Evolutionary conservation across 306 rosid species (phyloP).

Genomic region (Ceratonia siliqua): DNA sequence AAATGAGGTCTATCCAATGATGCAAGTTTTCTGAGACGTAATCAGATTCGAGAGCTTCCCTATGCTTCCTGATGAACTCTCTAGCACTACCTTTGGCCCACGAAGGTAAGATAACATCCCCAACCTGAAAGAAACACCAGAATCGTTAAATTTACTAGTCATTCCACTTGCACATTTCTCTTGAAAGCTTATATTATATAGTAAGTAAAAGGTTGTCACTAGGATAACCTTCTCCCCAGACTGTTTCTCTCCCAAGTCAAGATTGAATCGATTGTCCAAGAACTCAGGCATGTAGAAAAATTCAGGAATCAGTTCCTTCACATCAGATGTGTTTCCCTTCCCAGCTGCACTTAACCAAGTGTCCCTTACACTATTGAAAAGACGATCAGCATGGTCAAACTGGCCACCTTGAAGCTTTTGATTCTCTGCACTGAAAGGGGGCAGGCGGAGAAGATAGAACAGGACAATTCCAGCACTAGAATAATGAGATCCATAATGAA

Average conservation of each 20-base stretch:
- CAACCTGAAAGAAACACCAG: conserved; percentile 64
- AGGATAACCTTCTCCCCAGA: conserved; percentile 94
- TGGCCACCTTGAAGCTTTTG: conserved; percentile 99
- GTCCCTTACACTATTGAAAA: conserved; percentile 90
- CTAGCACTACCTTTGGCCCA: conserved; percentile 96
- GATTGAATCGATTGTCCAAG: conserved; percentile 81
- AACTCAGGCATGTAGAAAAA: conserved; percentile 98
- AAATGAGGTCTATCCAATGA: conserved; percentile 98
- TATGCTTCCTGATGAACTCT: conserved; percentile 94
- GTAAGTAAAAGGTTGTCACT: conserved; percentile 15
- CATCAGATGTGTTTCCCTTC: conserved; percentile 97
- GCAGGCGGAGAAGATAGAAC: conserved; percentile 93
- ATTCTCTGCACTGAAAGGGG: conserved; percentile 94
- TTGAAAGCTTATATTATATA: conserved; percentile 12
- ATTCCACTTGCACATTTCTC: conserved; percentile 10
- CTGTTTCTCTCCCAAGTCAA: conserved; percentile 99
- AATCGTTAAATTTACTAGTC: conserved; percentile 29
- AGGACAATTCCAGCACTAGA: conserved; percentile 99
- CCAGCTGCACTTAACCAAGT: conserved; percentile 99
- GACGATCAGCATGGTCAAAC: conserved; percentile 99
- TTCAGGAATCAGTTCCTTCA: conserved; percentile 98
- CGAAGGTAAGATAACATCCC: conserved; percentile 85
- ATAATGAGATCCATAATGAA: conserved; percentile 98
- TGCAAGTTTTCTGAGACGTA: conserved; percentile 92
- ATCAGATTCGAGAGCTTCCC: conserved; percentile 98